Evolutionary conservation across 1,139 yeast species (phyloP), one percentile per base, ranked within the genome.

Genomic region (Scheffersomyces stambukii): DNA sequence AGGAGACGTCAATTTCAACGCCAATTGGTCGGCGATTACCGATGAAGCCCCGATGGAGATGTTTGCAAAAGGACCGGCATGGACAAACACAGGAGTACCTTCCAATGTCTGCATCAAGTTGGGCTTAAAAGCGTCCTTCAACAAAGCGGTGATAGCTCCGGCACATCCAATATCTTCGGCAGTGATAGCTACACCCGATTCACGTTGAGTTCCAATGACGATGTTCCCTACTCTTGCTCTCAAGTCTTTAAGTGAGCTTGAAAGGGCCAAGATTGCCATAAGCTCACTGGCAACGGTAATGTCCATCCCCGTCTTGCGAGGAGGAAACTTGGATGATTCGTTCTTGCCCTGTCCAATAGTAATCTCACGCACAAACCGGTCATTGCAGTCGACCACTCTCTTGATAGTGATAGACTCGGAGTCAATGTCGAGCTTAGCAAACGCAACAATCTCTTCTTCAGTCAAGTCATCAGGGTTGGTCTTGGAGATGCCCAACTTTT

Each of bases 41-140:
- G 91, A 81, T 2, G 88, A 80, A 10, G 91, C 88, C 48, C 93
- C 93, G 50, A 82, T 82, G 15, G 91, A 81, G 40, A 82, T 82
- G 56, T 82, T 82, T 42, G 93, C 93, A 52, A 82, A 82, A 30
- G 93, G 93, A 37, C 93, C 93, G 19, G 91, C 91, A 48, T 82
- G 93, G 16, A 82, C 86, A 53, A 82, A 72, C 11, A 81, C 91
- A 3, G 91, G 93, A 6, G 89, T 81, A 40, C 93, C 93, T 58
- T 82, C 91, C 46, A 82, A 65, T 23, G 89, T 77, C 61, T 82
- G 93, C 93, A 82, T 82, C 54, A 82, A 64, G 49, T 81, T 82
- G 41, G 93, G 93, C 52, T 81, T 82, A 40, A 81, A 70, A n/a
- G 89, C 85, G 54, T 82, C 91, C 51, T 80, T 81, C 48, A 82